Evolutionary conservation across 2,329 filamentous ascomycete species (phyloP).

Genomic region (Trichoderma polysporum): DNA sequence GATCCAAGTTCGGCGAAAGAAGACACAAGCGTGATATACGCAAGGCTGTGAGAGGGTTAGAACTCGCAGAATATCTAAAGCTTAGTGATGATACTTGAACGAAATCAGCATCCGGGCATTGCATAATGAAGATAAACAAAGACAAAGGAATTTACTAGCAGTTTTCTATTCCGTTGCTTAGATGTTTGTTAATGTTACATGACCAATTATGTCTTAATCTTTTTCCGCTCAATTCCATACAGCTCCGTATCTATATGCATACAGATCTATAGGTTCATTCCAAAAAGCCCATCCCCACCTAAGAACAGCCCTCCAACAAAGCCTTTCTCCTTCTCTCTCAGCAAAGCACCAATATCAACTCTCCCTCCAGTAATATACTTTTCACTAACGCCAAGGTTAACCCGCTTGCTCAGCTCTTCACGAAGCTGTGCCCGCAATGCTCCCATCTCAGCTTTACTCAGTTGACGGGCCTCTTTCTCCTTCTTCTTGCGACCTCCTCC

Average conservation of each 20-base stretch:
- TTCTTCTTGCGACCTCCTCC: conserved; percentile 73
- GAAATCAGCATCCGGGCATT: neutral
- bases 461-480: conserved; percentile 65
- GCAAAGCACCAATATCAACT: conserved; percentile 77
- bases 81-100: too few relatives aligned
- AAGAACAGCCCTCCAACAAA: conserved; percentile 35
- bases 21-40: neutral
- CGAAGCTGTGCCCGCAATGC: conserved; percentile 70
- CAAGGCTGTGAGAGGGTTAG: too few relatives aligned
- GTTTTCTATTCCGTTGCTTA: neutral
- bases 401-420: conserved; percentile 65
- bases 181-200: neutral
- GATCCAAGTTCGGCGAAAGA: conserved; percentile 30
- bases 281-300: conserved; percentile 42
- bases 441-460: conserved; percentile 73
- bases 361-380: conserved; percentile 78
- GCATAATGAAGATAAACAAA: neutral
- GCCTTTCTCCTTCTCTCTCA: conserved; percentile 57
- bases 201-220: neutral
- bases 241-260: neutral
- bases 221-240: neutral
- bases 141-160: neutral
- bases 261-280: conserved; percentile 14
- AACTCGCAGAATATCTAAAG: neutral
- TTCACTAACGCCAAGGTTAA: conserved; percentile 87